These are phyloP conservation scores for Xylaria sp. DNA, from an alignment of 2,329 filamentous ascomycete species.

Conservation along the genomic window DNA sequence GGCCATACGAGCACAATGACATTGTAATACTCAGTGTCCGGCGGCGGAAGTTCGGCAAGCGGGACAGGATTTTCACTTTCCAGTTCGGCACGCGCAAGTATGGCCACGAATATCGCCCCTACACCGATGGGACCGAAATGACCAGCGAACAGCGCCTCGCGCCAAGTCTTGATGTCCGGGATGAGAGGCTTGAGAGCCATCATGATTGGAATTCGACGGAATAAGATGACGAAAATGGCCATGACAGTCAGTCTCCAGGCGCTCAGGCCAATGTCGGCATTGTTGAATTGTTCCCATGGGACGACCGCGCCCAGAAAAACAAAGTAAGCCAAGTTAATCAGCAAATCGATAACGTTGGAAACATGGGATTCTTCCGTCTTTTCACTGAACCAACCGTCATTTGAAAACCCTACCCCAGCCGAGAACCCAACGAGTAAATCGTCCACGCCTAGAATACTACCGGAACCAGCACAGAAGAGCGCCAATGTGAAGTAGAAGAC, in stretches of 20 bases:
- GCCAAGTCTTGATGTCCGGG: conserved; percentile 97
- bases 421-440: conserved; percentile 94
- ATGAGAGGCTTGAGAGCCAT: conserved; percentile 87
- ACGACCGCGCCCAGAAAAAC: conserved; percentile 98
- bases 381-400: conserved; percentile 97
- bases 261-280: conserved; percentile 69
- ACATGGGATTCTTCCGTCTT: conserved; percentile 99
- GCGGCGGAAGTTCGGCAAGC: conserved; percentile 61
- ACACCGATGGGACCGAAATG: conserved; percentile 98
- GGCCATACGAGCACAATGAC: conserved; percentile 92
- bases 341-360: conserved; percentile 96
- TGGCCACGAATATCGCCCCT: conserved; percentile 92
- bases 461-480: conserved; percentile 92
- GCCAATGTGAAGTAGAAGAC: conserved; percentile 98
- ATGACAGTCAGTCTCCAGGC: conserved; percentile 95
- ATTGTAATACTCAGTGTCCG: conserved; percentile 60
- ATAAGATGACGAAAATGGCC: conserved; percentile 90
- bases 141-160: conserved; percentile 92
- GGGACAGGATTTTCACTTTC: conserved; percentile 78
- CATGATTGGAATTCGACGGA: conserved; percentile 96
- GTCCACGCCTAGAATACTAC: conserved; percentile 87
- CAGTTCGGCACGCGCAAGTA: conserved; percentile 89
- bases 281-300: conserved; percentile 91
- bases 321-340: conserved; percentile 97
- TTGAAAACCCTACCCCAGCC: conserved; percentile 97